Evolutionary conservation across 2,329 filamentous ascomycete species (phyloP), one percentile per base, ranked within the genome.

Genomic region (Diaporthe eres): DNA sequence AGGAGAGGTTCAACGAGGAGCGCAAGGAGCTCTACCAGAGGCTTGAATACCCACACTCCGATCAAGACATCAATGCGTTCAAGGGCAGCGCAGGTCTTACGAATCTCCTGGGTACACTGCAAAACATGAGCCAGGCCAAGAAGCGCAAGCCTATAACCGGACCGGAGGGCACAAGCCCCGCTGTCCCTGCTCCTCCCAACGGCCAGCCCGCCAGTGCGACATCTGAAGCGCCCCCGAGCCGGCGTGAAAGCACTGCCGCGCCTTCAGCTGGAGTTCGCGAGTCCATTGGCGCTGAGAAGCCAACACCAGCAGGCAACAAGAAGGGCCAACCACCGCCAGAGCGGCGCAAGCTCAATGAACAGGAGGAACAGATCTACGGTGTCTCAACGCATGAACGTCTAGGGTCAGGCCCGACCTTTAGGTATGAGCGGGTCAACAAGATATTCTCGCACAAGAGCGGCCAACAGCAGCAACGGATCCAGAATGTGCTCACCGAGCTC

Each of bases 61-160:
- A 94, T 86, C 84, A 93, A 95, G 95, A 10, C 87, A 99, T 5
- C 92, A 94, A 74, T 34, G 55, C 70, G 2, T 77, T 75, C 70
- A 67, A 72, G 57, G 74, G 61, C 58, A 77, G 76, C 51, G 65
- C 74, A 19, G 76, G 76, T n/a, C 74, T 77, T 3, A 47, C 34
- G 3, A 75, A 73, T 15, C 74, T 77, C 2, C 31, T 75, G 34
- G 49, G 22, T 15, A 70, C 55, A 91, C 92, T 72, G 90, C 98
- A 25, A 91, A 98, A 76, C 93, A 96, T 92, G 72, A 96, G 98
- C 84, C 96, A 97, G 83, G 92, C 92, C 77, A 97, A 98, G 88
- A 98, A 98, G 85, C 93, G 95, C 75, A 95, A 93, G 82, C 92
- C 92, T 6, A 86, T 94, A 37, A 89, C 93, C 80, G 91, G 90